Conservation (phyloP, 2,329 filamentous ascomycete species). For the Exophiala calicioides region DNA sequence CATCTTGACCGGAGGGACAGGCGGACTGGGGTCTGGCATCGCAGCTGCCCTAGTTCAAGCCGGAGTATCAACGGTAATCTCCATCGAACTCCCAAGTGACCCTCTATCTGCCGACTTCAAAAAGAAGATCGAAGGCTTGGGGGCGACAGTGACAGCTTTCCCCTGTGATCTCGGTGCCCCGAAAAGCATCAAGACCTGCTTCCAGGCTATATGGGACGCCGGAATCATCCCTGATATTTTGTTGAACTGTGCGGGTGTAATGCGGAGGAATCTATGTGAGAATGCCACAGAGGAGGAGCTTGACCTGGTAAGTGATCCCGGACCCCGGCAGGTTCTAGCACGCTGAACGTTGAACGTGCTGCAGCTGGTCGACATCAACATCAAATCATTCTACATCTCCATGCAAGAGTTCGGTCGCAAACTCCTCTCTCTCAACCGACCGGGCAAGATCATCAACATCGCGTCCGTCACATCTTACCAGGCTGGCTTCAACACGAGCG, state of each 20-base stretch:
- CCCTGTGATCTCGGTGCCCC: slow-evolving; percentile 8
- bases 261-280: slow-evolving; percentile 12
- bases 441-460: slow-evolving; percentile 24
- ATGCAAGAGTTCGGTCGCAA: slow-evolving; percentile 16
- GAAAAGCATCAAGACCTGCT: slow-evolving; percentile 7
- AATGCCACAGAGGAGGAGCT: slow-evolving; percentile 13
- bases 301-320: slow-evolving; percentile 13
- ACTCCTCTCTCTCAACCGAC: slow-evolving; percentile 1
- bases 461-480: slow-evolving; percentile 13
- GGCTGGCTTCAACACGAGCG: slow-evolving; percentile 24
- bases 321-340: too few species aligned
- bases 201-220: slow-evolving; percentile 7
- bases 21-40: too few species aligned
- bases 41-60: too few species aligned
- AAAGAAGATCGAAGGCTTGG: slow-evolving; percentile 3
- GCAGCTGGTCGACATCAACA: slow-evolving; percentile 16
- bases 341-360: not conserved
- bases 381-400: slow-evolving; percentile 13
- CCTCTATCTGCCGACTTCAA: slow-evolving; percentile 5
- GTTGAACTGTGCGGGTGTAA: slow-evolving; percentile 18
- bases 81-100: slow-evolving; percentile 38
- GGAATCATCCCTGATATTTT: slow-evolving; percentile 15
- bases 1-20: slow-evolving; percentile 47
- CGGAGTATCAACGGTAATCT: too few species aligned
- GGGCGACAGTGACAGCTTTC: slow-evolving; percentile 6